Evolutionary conservation across 805 yeast genomes (phyloP).

Genomic region (Saccharomyces eubayanus): DNA sequence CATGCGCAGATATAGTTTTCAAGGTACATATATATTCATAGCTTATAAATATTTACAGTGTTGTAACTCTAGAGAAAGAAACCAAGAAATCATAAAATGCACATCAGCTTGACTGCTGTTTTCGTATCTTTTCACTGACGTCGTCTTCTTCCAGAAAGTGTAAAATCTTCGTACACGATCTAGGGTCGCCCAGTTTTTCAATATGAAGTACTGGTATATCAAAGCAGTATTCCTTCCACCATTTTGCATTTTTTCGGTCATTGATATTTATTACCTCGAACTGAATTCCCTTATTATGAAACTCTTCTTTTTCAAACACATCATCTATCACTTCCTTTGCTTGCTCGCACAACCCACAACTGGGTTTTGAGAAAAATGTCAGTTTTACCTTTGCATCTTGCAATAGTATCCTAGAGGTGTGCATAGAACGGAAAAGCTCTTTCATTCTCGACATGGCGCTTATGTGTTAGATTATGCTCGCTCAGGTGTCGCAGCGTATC

Average conservation of each 20-base stretch:
- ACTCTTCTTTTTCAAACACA: slow-evolving; percentile 29
- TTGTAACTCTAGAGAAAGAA: neutral
- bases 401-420: slow-evolving; percentile 3
- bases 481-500: no score
- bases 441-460: neutral
- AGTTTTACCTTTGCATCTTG: slow-evolving; percentile 23
- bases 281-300: slow-evolving; percentile 21
- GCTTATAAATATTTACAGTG: neutral
- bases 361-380: slow-evolving; percentile 60
- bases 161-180: slow-evolving; percentile 52
- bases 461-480: no score
- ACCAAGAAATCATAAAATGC: no score
- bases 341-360: slow-evolving; percentile 60
- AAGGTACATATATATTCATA: neutral
- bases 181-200: slow-evolving; percentile 37
- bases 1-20: neutral
- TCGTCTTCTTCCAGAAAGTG: slow-evolving; percentile 54
- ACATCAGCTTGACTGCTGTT: neutral
- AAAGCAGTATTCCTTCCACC: slow-evolving; percentile 67
- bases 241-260: slow-evolving; percentile 46
- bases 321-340: slow-evolving; percentile 46
- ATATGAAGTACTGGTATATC: slow-evolving; percentile 76
- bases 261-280: slow-evolving; percentile 49
- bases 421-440: slow-evolving; percentile 1
- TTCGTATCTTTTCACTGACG: slow-evolving; percentile 41